Percentiles rank a stretch among this genome's conserved stretches.
These are phyloP conservation scores for Biscutella laevigata DNA, from an alignment of 441 rosid species.

Conservation along the genomic window DNA sequence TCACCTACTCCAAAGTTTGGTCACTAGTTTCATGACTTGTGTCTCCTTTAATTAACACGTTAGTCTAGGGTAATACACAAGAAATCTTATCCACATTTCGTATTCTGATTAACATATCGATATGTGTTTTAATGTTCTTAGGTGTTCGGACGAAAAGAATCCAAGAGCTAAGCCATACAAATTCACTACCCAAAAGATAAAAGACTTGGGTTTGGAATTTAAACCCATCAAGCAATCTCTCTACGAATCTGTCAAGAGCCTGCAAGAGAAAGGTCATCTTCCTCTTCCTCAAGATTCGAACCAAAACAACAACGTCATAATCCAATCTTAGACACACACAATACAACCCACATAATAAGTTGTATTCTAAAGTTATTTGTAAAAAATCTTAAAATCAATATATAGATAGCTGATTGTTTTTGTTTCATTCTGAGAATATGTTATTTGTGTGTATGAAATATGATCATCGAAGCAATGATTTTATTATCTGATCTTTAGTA, in stretches of 20 bases:
- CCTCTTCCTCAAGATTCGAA: constrained; percentile 41
- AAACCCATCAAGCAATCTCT: constrained; percentile 58
- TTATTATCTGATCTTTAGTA: background rate
- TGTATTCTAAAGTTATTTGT: background rate
- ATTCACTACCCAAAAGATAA: constrained; percentile 57
- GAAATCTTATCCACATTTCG: constrained; percentile 4
- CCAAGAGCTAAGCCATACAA: constrained; percentile 68
- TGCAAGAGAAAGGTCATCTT: constrained; percentile 78
- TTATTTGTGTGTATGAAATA: constrained; percentile 6
- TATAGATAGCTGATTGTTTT: constrained; percentile 12
- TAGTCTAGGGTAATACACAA: constrained; percentile 9
- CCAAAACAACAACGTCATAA: constrained; percentile 13
- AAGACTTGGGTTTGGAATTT: constrained; percentile 68
- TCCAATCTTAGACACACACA: constrained; percentile 16
- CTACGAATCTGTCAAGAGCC: constrained; percentile 64
- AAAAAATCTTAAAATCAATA: background rate
- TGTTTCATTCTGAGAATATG: background rate
- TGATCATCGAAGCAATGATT: background rate
- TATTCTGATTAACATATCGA: constrained; percentile 3
- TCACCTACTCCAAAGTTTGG: constrained; percentile 26
- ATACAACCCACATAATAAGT: background rate
- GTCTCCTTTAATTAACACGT: constrained; percentile 18
- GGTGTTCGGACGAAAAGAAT: constrained; percentile 83
- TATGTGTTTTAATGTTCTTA: constrained; percentile 2
- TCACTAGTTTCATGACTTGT: constrained; percentile 23